A percentile compares a stretch with the other conserved stretches of the same genome.
Evolutionary conservation across 1,284 basidiomycete genomes (phyloP).

Genomic region (Hemileccinum hortonii): DNA sequence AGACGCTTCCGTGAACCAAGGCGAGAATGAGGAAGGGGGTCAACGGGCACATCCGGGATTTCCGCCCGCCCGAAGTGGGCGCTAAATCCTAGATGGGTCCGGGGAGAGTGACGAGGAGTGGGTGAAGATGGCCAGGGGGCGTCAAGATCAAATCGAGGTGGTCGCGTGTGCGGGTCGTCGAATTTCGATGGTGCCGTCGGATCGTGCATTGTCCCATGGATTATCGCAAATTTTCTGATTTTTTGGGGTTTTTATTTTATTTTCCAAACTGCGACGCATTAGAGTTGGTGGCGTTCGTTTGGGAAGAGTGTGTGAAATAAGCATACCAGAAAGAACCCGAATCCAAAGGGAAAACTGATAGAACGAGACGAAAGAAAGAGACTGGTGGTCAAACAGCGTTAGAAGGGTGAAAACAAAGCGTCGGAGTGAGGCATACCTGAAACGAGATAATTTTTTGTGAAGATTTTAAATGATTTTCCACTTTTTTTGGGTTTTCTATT

Average conservation of each 20-base stretch:
- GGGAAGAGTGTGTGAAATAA: background rate
- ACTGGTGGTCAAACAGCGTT: background rate
- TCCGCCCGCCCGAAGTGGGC: slow-evolving; percentile 4
- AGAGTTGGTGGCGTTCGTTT: no score
- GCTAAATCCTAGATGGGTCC: slow-evolving; percentile 2
- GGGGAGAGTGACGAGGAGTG: background rate
- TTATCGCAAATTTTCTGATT: slow-evolving; percentile 7
- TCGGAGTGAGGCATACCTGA: background rate
- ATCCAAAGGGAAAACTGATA: background rate
- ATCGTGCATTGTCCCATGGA: background rate
- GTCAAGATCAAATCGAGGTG: background rate
- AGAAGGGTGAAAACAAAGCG: background rate
- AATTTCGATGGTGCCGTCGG: no score
- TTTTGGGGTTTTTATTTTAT: background rate
- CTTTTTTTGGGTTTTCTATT: no score
- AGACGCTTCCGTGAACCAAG: background rate
- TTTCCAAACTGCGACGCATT: background rate
- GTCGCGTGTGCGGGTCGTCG: background rate
- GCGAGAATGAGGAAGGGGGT: background rate
- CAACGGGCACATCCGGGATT: slow-evolving; percentile 1
- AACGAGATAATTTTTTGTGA: no score
- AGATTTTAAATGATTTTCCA: no score
- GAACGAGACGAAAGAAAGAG: no score
- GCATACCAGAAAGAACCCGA: background rate
- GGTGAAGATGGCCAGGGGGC: background rate